phyloP scores from a whole-genome alignment of 306 rosid genomes.

The Argentina anserina region DNA sequence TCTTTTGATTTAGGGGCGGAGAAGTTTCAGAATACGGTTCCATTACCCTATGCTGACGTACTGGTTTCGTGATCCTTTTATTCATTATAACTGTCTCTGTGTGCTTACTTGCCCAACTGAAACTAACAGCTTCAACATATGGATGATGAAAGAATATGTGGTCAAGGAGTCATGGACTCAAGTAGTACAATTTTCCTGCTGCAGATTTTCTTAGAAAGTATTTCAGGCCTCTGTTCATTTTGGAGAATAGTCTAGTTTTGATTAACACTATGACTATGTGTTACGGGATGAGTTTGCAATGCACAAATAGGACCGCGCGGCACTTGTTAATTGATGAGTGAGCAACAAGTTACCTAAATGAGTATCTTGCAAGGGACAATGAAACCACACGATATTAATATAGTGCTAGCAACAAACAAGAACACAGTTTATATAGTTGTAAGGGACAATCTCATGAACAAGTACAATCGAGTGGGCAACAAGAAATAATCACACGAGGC shows the following conservation, averaged over 20 bases:
- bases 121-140: not conserved
- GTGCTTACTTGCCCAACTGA: too few relatives aligned
- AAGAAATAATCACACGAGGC: too few relatives aligned
- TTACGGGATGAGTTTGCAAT: too few relatives aligned
- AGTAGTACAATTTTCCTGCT: not conserved
- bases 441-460: too few relatives aligned
- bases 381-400: too few relatives aligned
- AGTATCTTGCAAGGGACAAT: too few relatives aligned
- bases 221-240: not conserved
- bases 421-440: too few relatives aligned
- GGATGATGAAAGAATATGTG: conserved; percentile 6
- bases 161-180: not conserved
- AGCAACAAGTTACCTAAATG: too few relatives aligned
- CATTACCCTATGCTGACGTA: not conserved
- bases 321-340: too few relatives aligned
- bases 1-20: not conserved
- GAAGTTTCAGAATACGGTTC: not conserved
- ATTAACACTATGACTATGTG: not conserved
- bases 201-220: not conserved
- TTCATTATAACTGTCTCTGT: not conserved
- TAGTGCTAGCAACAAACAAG: too few relatives aligned
- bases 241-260: not conserved
- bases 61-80: not conserved
- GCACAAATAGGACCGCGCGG: too few relatives aligned
- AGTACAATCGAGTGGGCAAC: too few relatives aligned